Percentiles rank a stretch among this genome's conserved stretches.
Conservation (phyloP, 257 asterid genomes). For the Marsdenia floribunda region DNA sequence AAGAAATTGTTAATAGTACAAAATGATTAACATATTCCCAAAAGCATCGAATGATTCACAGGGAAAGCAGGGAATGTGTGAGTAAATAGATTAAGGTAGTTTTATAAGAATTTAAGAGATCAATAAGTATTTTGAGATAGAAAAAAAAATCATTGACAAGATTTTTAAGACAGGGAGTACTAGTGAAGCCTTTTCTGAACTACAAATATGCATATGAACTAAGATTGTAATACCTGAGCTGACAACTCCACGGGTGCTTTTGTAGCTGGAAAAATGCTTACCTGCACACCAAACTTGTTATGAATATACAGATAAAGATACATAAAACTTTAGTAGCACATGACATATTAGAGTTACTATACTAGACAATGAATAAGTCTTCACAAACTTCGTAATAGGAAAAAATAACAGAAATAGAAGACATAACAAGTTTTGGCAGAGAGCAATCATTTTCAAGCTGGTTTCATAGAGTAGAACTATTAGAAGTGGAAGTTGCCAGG, state of each 20-base stretch:
- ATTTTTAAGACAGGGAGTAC: too few relatives aligned
- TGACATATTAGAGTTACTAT: background rate
- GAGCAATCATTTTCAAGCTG: too few relatives aligned
- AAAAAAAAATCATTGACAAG: too few relatives aligned
- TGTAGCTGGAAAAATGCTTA: conserved; percentile 80
- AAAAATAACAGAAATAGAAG: background rate
- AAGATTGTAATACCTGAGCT: conserved; percentile 54
- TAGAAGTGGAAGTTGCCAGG: background rate
- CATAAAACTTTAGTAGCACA: background rate
- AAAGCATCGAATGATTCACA: too few relatives aligned
- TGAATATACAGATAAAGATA: background rate
- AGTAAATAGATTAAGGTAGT: too few relatives aligned
- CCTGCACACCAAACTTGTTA: conserved; percentile 37
- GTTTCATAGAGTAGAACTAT: background rate
- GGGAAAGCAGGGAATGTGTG: too few relatives aligned
- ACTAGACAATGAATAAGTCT: conserved; percentile 1
- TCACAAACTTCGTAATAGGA: conserved; percentile 5
- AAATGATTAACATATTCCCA: too few relatives aligned
- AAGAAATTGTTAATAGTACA: too few relatives aligned
- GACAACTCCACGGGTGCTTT: conserved; percentile 87
- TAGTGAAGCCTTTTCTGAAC: background rate
- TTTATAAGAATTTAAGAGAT: too few relatives aligned
- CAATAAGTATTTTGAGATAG: too few relatives aligned
- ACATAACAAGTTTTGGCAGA: background rate
- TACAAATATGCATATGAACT: background rate